Evolutionary conservation across 225 moss, liverwort and hornwort species (phyloP).

Genomic region (Bryum argenteum): DNA sequence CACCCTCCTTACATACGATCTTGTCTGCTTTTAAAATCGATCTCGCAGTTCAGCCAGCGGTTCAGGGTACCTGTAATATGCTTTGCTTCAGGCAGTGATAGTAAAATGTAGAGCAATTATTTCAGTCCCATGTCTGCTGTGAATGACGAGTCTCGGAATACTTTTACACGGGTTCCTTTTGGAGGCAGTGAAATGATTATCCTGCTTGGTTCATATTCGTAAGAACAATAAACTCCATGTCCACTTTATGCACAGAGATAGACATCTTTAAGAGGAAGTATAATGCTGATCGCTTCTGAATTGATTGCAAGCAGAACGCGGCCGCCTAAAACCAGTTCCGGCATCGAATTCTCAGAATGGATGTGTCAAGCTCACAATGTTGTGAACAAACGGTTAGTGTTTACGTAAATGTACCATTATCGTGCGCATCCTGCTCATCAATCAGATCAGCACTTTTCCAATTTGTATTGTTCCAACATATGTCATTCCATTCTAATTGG

Average conservation of each 20-base stretch:
- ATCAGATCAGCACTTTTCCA: background rate
- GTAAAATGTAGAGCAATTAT: background rate
- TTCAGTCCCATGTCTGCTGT: background rate
- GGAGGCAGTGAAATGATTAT: background rate
- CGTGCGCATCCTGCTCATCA: background rate
- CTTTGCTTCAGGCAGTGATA: background rate
- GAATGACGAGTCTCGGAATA: background rate
- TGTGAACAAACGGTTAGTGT: constrained; percentile 87
- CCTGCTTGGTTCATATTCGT: background rate
- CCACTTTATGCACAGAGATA: background rate
- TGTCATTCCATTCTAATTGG: background rate
- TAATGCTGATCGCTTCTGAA: constrained; percentile 20
- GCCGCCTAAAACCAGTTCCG: constrained; percentile 69
- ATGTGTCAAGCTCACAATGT: constrained; percentile 95
- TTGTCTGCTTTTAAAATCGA: background rate
- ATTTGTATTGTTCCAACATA: background rate
- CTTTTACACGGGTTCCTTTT: background rate
- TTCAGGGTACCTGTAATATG: background rate
- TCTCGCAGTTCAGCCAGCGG: background rate
- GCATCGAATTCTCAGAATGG: constrained; percentile 71
- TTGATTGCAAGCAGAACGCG: constrained; percentile 54
- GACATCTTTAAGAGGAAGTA: background rate
- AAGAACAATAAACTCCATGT: background rate
- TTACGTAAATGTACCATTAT: background rate
- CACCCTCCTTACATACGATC: background rate